Conservation (phyloP, 208 protist genomes). For the Crithidia brevicula region DNA sequence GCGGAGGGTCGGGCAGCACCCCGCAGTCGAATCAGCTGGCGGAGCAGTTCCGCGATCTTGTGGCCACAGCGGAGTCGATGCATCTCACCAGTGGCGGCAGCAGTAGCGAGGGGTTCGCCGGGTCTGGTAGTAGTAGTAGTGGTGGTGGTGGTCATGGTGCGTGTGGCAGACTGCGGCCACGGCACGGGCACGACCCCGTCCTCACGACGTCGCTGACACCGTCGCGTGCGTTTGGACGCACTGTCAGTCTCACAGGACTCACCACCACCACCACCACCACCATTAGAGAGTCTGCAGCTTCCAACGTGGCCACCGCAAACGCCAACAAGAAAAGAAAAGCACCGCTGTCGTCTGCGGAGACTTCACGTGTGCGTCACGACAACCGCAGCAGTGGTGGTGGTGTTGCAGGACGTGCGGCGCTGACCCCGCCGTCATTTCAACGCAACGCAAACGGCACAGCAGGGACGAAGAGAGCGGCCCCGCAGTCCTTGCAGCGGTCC, state of each 20-base stretch:
- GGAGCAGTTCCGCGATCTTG: slow-evolving; percentile 37
- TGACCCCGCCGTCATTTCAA: too few species aligned
- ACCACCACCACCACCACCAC: slow-evolving; percentile 5
- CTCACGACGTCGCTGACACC: background rate
- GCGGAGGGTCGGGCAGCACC: slow-evolving; percentile 4
- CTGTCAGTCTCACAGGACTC: slow-evolving; percentile 21
- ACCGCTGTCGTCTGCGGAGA: background rate
- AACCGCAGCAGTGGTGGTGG: background rate
- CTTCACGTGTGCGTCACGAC: background rate
- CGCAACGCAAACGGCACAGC: too few species aligned
- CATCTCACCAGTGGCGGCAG: slow-evolving; percentile 14
- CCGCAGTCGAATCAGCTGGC: slow-evolving; percentile 24
- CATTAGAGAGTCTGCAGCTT: background rate
- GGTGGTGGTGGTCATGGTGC: background rate
- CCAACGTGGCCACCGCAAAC: background rate
- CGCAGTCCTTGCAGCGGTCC: slow-evolving; percentile 17
- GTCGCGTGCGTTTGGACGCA: slow-evolving; percentile 18
- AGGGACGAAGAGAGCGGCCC: too few species aligned
- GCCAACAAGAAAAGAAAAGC: background rate
- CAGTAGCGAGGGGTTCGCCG: background rate
- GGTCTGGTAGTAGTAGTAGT: background rate
- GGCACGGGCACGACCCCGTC: slow-evolving; percentile 5
- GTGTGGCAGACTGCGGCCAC: background rate
- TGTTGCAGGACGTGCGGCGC: too few species aligned
- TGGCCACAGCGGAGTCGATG: slow-evolving; percentile 35